A percentile compares a stretch with the other conserved stretches of the same genome.
Evolutionary conservation across 208 protist genomes (phyloP).

Genomic region (Acanthamoeba royreba): DNA sequence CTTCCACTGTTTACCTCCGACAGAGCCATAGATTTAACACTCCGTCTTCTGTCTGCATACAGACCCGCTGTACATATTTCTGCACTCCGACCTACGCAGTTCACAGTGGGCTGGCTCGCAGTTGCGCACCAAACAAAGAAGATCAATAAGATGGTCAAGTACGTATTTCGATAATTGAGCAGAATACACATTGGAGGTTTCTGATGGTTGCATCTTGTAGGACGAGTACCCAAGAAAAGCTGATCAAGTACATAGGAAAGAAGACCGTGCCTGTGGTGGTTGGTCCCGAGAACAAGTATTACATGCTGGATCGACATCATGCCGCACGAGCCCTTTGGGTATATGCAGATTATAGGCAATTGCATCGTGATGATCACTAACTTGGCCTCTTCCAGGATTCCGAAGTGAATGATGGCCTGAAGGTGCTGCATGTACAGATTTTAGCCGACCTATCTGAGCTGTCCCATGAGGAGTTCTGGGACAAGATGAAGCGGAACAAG

Average conservation of each 20-base stretch:
- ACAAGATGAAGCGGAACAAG: constrained; percentile 33
- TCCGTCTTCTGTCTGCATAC: too few relatives aligned
- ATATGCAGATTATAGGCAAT: too few relatives aligned
- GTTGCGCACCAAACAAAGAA: background rate
- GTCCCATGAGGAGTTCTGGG: background rate
- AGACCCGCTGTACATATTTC: background rate
- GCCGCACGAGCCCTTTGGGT: constrained; percentile 11
- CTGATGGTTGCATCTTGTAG: too few relatives aligned
- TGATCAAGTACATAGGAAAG: background rate
- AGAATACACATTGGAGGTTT: too few relatives aligned
- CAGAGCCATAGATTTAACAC: background rate
- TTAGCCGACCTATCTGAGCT: constrained; percentile 14
- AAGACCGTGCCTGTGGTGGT: constrained; percentile 25
- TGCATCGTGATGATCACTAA: too few relatives aligned
- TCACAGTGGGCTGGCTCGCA: constrained; percentile 3
- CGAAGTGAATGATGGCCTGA: background rate
- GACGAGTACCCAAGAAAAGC: background rate
- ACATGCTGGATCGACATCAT: constrained; percentile 32
- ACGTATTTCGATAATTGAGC: too few relatives aligned
- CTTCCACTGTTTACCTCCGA: too few relatives aligned
- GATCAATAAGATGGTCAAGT: constrained; percentile 21
- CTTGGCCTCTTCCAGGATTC: too few relatives aligned
- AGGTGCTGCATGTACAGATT: constrained; percentile 15
- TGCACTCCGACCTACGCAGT: background rate
- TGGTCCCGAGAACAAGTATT: background rate